These are phyloP conservation scores for Podosphaera xanthii DNA, from an alignment of 2,329 filamentous ascomycete genomes.

Conservation along the genomic window DNA sequence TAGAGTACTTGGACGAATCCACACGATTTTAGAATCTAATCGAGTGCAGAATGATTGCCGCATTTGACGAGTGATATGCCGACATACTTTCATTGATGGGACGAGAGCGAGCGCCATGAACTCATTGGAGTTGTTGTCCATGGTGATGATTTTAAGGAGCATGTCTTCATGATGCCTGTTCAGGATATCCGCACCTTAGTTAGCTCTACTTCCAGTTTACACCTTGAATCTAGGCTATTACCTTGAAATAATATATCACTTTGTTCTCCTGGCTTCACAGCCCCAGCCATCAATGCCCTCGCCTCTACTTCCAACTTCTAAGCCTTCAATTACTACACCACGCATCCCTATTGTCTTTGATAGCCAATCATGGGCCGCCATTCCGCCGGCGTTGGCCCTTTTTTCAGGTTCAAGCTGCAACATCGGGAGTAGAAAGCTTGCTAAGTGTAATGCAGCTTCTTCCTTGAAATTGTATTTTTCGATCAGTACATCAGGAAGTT, in stretches of 20 bases:
- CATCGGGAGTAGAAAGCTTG: constrained; percentile 75
- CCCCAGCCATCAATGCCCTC: constrained; percentile 93
- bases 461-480: constrained; percentile 94
- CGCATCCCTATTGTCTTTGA: constrained; percentile 80
- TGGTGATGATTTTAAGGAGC: not conserved
- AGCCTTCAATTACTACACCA: constrained; percentile 43
- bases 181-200: not conserved
- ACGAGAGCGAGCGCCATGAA: not conserved
- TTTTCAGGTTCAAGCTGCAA: constrained; percentile 71
- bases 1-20: too few relatives aligned
- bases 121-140: not conserved
- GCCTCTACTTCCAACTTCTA: constrained; percentile 60
- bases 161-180: not conserved
- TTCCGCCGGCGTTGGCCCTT: constrained; percentile 84
- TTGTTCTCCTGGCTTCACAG: constrained; percentile 66
- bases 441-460: constrained; percentile 56
- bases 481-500: constrained; percentile 69
- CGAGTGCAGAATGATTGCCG: too few relatives aligned
- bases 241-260: not conserved
- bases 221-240: not conserved
- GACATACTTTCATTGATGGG: too few relatives aligned
- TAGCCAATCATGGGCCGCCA: constrained; percentile 69
- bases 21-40: too few relatives aligned
- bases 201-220: not conserved
- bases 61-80: too few relatives aligned